Conservation (phyloP, 2,329 filamentous ascomycete genomes). For the Amauroascus verrucosus region DNA sequence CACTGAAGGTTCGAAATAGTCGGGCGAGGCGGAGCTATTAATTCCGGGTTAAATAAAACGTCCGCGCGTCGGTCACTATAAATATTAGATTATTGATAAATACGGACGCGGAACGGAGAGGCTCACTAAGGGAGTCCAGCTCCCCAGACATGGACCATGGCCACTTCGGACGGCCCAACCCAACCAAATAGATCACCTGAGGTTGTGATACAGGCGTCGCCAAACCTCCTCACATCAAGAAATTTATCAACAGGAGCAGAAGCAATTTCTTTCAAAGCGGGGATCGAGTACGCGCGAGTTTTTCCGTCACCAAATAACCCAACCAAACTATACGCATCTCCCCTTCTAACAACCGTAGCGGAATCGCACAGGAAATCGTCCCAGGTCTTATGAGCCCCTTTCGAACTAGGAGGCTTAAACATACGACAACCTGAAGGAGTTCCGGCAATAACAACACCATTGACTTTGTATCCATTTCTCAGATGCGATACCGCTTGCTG, state of each 20-base stretch:
- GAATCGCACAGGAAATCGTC: conserved; percentile 74
- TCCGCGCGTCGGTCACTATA: conserved; percentile 49
- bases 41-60: conserved; percentile 65
- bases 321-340: conserved; percentile 68
- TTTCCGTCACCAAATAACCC: conserved; percentile 76
- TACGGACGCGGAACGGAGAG: not conserved
- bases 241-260: conserved; percentile 52
- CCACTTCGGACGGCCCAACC: conserved; percentile 78
- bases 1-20: conserved; percentile 94
- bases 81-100: not conserved
- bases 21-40: conserved; percentile 65
- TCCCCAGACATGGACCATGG: conserved; percentile 76
- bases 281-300: conserved; percentile 74
- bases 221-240: conserved; percentile 63
- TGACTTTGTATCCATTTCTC: conserved; percentile 60
- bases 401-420: conserved; percentile 72
- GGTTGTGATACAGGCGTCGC: conserved; percentile 58
- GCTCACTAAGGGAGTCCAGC: conserved; percentile 54
- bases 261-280: conserved; percentile 73
- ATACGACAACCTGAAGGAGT: conserved; percentile 66
- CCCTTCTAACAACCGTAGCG: conserved; percentile 64
- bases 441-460: conserved; percentile 72
- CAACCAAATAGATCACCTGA: conserved; percentile 79
- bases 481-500: conserved; percentile 66
- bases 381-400: conserved; percentile 87